phyloP scores from a whole-genome alignment of 148 eudicot species.

The Spergularia marina region DNA sequence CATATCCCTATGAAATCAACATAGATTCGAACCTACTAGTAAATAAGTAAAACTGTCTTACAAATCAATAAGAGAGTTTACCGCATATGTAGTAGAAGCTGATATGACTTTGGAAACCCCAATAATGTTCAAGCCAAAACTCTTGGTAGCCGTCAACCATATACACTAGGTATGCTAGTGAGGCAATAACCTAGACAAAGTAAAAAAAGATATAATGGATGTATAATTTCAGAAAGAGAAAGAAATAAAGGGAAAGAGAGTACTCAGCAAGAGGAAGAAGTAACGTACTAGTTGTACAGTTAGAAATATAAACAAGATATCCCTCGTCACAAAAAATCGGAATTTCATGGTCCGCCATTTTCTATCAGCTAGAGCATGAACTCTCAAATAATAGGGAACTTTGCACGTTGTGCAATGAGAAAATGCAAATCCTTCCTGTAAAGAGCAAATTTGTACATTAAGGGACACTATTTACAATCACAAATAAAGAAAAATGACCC shows the following conservation, averaged over 20 bases:
- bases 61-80: slow-evolving; percentile 33
- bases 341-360: slow-evolving; percentile 93
- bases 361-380: slow-evolving; percentile 79
- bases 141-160: slow-evolving; percentile 69
- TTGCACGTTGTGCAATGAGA: slow-evolving; percentile 99
- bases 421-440: slow-evolving; percentile 98
- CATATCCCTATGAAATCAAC: background rate
- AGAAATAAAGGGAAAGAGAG: slow-evolving; percentile 4
- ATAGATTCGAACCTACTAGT: background rate
- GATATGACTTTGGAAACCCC: slow-evolving; percentile 68
- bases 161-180: slow-evolving; percentile 72
- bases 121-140: slow-evolving; percentile 71
- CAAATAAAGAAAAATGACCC: background rate
- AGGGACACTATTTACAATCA: background rate
- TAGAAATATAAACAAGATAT: slow-evolving; percentile 80
- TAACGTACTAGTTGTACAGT: slow-evolving; percentile 84
- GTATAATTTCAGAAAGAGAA: background rate
- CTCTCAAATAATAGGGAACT: slow-evolving; percentile 86
- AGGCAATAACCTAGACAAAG: slow-evolving; percentile 64
- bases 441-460: slow-evolving; percentile 10
- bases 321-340: slow-evolving; percentile 93
- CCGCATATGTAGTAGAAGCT: slow-evolving; percentile 93
- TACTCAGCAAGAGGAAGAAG: slow-evolving; percentile 15
- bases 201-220: background rate
- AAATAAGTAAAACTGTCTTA: slow-evolving; percentile 3